These are phyloP conservation scores for Citrus medica DNA, from an alignment of 345 rosid genomes.

Conservation along the genomic window DNA sequence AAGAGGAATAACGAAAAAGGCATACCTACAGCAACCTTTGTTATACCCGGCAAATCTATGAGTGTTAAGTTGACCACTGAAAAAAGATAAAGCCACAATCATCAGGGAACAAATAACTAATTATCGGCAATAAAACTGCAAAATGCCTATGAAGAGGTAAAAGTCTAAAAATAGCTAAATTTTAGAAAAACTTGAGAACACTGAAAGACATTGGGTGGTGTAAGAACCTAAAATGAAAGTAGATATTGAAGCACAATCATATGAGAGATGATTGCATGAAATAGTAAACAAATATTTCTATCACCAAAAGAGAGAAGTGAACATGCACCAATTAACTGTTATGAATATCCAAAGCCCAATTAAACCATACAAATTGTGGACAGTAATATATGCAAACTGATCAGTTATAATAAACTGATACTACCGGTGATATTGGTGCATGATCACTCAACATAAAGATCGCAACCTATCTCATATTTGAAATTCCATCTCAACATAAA, in stretches of 20 bases:
- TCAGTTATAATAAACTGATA: not conserved
- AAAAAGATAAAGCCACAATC: not conserved
- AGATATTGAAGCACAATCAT: not conserved
- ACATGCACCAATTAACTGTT: not conserved
- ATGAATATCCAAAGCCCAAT: not conserved
- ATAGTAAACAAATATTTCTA: not conserved
- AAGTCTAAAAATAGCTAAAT: not conserved
- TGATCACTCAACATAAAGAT: not conserved
- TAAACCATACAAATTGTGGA: not conserved
- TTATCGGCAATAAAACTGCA: not conserved
- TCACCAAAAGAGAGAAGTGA: not conserved
- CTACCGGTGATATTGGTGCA: not conserved
- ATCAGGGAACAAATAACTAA: not conserved
- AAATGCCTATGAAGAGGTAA: not conserved
- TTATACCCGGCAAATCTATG: conserved; percentile 70
- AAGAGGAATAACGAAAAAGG: not conserved
- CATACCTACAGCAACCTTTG: conserved; percentile 69
- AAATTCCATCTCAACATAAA: not conserved
- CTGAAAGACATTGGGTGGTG: too few species aligned
- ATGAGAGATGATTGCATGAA: not conserved
- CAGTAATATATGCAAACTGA: not conserved
- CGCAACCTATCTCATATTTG: not conserved
- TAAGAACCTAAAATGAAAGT: not conserved
- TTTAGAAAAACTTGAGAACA: not conserved
- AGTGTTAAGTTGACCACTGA: conserved; percentile 69